phyloP scores from a whole-genome alignment of 164 flowering plant species.

The Pachysandra terminalis region DNA sequence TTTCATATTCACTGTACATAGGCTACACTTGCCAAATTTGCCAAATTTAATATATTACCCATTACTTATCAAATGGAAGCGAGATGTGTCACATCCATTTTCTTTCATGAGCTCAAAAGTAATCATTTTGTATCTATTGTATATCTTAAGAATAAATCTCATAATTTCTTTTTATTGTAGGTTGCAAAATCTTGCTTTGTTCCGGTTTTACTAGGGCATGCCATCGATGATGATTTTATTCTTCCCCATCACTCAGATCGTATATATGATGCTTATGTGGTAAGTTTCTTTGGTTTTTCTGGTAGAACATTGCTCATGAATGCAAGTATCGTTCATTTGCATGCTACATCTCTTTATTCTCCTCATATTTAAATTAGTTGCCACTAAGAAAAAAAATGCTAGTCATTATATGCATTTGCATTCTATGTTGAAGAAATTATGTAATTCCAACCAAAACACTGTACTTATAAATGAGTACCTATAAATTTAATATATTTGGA shows the following conservation, averaged over 20 bases:
- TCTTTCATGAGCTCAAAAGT: too few species aligned
- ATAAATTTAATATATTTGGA: too few species aligned
- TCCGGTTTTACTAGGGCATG: conserved; percentile 93
- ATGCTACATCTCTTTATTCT: background rate
- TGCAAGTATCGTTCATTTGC: background rate
- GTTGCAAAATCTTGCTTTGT: conserved; percentile 80
- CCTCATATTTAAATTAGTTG: background rate
- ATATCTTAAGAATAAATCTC: background rate
- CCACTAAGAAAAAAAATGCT: too few species aligned
- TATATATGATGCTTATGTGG: conserved; percentile 76
- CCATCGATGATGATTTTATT: conserved; percentile 88
- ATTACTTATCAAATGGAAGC: too few species aligned
- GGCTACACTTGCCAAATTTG: too few species aligned
- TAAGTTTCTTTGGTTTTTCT: conserved; percentile 19
- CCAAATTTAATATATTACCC: too few species aligned
- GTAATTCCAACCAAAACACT: too few species aligned
- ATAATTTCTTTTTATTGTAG: conserved; percentile 29
- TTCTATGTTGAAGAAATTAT: too few species aligned
- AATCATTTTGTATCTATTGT: background rate
- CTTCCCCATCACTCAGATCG: conserved; percentile 89
- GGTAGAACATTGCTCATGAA: background rate
- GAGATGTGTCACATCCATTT: background rate
- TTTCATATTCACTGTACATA: too few species aligned
- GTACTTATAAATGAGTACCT: too few species aligned
- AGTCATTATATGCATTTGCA: too few species aligned